Base-by-base conservation (phyloP, 2,329 filamentous ascomycete genomes). In the Lachnellula hyalina region DNA sequence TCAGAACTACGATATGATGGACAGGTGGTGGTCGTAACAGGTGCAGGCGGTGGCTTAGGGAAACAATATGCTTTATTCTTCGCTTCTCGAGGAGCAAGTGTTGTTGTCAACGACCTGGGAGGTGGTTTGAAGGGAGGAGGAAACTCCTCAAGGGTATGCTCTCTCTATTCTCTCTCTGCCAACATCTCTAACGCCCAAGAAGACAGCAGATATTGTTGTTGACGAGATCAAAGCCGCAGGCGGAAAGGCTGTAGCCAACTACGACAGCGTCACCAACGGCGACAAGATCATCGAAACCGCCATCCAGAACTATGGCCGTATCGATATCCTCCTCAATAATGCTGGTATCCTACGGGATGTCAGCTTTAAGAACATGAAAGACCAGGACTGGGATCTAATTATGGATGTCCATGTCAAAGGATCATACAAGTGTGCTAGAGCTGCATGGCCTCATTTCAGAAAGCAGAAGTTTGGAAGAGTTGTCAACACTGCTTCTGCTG, bases 341-440 rank as follows among this genome's bases (percentile, higher is more conserved):
- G 94, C 94, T 58, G 93, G 94, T 69, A 97, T 97, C 47, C 63
- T 70, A n/a, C 87, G 93, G 58, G 92, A 97, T 76, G 74, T 97
- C 70, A 93, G 89, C 81, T 97, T 99, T 79, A 96, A 96, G 83
- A 97, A 97, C 77, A 95, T 97, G 83, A 94, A 87, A 73, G 94
- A 99, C 72, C 76, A 87, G 70, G 94, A 99, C 73, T 99, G 94
- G 94, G 93, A 99, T 71, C 77, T 96, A 64, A 89, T 96, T 71
- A 89, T 93, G 74, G 87, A 85, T 71, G 93, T 97, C 55, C 93
- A 99, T 74, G 85, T 96, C 67, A 88, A 85, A 70, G 94, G 94
- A 65, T 87, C 91, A 68, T 99, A 96, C 82, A 97, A 96, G 83
- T 96, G 90, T 73, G 82, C 94, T 58, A 86, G 85, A 73, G 94